Percentiles rank a stretch among this genome's conserved stretches.
Conservation (phyloP, 2,329 filamentous ascomycete genomes). For the Diaporthe sp. region DNA sequence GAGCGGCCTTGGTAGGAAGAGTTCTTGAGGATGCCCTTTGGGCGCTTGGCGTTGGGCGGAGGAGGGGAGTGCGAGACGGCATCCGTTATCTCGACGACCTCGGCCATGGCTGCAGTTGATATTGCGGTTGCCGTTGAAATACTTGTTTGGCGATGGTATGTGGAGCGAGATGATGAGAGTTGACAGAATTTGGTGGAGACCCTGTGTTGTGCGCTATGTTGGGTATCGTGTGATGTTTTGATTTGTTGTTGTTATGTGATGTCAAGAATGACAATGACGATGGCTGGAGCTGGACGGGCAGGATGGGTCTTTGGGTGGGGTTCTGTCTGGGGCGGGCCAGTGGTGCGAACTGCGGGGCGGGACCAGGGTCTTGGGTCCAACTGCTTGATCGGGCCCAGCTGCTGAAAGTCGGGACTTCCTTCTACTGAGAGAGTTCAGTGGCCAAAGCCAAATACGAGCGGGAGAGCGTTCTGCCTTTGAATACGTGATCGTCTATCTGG, state of each 20-base stretch:
- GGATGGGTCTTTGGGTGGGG: constrained; percentile 8
- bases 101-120: constrained; percentile 53
- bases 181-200: background rate
- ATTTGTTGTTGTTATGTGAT: constrained; percentile 19
- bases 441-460: background rate
- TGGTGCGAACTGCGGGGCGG: constrained; percentile 21
- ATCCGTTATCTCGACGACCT: constrained; percentile 55
- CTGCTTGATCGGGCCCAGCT: background rate
- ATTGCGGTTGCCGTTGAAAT: constrained; percentile 32
- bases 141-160: background rate
- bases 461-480: background rate
- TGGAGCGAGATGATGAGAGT: background rate
- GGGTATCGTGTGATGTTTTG: constrained; percentile 21
- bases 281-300: constrained; percentile 19
- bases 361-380: background rate
- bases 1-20: constrained; percentile 72
- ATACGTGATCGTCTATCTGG: background rate
- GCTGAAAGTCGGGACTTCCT: background rate
- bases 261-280: constrained; percentile 31
- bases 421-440: background rate
- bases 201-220: background rate
- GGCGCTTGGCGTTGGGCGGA: constrained; percentile 57
- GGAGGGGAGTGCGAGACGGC: constrained; percentile 60
- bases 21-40: constrained; percentile 89
- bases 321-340: constrained; percentile 13